Base-by-base conservation (phyloP, 148 eudicot genomes). In the Fagopyrum tataricum region DNA sequence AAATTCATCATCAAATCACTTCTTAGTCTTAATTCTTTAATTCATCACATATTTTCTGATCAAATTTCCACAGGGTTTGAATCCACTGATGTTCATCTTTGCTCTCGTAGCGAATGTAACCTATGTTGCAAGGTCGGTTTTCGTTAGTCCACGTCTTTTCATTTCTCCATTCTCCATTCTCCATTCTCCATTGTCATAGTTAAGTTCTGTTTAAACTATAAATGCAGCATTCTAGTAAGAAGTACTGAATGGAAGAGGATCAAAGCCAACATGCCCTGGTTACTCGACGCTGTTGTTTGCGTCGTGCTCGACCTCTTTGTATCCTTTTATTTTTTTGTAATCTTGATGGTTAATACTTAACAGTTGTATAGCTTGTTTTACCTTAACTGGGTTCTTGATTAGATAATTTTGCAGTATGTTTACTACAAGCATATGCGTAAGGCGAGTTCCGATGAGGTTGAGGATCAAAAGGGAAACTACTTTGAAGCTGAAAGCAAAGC, bases 1-100 rank as follows among this genome's bases (percentile, higher is more conserved):
- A 44, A 4, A 46, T 12, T 66, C 17, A 64, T 6, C 23, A n/a
- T 55, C 70, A 37, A n/a, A 66, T 66, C 20, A 66, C 21, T 17
- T 37, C 42, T 21, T 12, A 66, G 53, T n/a, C 12, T n/a, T n/a
- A n/a, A n/a, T n/a, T n/a, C n/a, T 40, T 18, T 11, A 17, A 24
- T 13, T 23, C 11, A 4, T 13, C 1, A 5, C 14, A 47, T n/a
- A n/a, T 26, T 72, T 10, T 43, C 37, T 72, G 42, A 12, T 9
- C 41, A 66, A 14, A 48, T 7, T 23, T 40, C 2, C 78, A 72
- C 73, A 93, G 98, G 99, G 99, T 44, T 74, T 95, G 80, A 95
- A 92, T 90, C 99, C 96, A 11, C 81, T 91, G 69, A 95, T 95
- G 99, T 95, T 95, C 80, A 37, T 95, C 80, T 95, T 95, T 75